phyloP scores from a whole-genome alignment of 257 asterid genomes.

The Cruciata laevipes region DNA sequence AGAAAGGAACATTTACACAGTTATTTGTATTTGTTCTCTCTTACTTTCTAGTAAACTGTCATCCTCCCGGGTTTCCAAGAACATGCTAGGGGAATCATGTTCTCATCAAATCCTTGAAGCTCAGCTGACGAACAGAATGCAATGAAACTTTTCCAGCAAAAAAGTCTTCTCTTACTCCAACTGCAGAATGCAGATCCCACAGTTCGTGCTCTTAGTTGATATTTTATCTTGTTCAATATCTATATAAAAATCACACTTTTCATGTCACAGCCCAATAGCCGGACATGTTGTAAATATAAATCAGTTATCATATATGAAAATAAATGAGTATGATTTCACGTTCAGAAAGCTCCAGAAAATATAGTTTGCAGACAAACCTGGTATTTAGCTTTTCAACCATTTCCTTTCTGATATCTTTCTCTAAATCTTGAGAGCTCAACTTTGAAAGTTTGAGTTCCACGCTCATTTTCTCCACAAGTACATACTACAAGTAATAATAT shows the following conservation, averaged over 20 bases:
- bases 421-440: constrained; percentile 61
- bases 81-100: too few species aligned
- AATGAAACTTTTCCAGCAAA: constrained; percentile 56
- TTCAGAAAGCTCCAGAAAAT: neutral
- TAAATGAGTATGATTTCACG: neutral
- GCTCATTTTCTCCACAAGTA: constrained; percentile 60
- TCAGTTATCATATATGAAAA: neutral
- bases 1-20: too few species aligned
- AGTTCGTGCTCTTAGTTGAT: constrained; percentile 60
- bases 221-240: constrained; percentile 74
- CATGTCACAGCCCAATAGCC: neutral
- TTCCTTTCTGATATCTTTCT: constrained; percentile 58
- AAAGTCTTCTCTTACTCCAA: constrained; percentile 68
- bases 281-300: neutral
- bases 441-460: constrained; percentile 57
- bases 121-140: too few species aligned
- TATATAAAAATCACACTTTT: constrained; percentile 14
- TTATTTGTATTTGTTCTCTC: too few species aligned
- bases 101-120: too few species aligned
- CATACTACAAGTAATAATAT: constrained; percentile 40
- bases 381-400: constrained; percentile 58
- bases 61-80: too few species aligned
- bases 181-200: constrained; percentile 66
- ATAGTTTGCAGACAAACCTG: constrained; percentile 38
- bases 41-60: too few species aligned